These are phyloP conservation scores for Coniella lustricola DNA, from an alignment of 2,329 filamentous ascomycete species.

Conservation along the genomic window DNA sequence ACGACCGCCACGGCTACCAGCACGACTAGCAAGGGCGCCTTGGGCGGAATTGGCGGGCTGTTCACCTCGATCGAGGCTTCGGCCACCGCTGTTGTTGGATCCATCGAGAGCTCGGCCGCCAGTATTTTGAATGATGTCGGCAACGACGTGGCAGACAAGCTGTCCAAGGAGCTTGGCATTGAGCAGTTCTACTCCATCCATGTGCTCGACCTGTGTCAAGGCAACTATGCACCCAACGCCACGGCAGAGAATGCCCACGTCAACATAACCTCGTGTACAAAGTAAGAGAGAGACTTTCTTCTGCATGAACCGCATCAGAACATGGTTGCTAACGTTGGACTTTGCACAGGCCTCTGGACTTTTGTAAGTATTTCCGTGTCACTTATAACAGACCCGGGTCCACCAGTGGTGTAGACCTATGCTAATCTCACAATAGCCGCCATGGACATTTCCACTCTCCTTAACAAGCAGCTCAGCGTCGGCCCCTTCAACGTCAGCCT, in stretches of 20 bases:
- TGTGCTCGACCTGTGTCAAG: constrained; percentile 25
- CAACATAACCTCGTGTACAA: constrained; percentile 22
- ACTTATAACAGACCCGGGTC: too few species aligned
- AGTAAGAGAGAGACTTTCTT: constrained; percentile 16
- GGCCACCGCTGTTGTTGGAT: constrained; percentile 16
- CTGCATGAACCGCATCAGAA: neutral
- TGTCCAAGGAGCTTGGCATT: constrained; percentile 26
- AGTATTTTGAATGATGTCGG: constrained; percentile 23
- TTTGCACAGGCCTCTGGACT: constrained; percentile 15
- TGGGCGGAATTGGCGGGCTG: constrained; percentile 16
- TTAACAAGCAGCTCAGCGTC: constrained; percentile 39
- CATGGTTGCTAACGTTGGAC: neutral
- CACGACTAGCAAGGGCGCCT: constrained; percentile 15
- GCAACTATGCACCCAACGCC: constrained; percentile 23
- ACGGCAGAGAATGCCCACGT: constrained; percentile 18
- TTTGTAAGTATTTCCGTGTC: constrained; percentile 15
- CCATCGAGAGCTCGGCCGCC: constrained; percentile 20
- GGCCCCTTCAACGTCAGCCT: constrained; percentile 39
- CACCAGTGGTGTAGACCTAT: too few species aligned
- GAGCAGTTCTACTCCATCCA: constrained; percentile 29
- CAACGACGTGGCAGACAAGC: constrained; percentile 24
- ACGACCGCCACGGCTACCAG: constrained; percentile 19
- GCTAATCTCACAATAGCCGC: constrained; percentile 2
- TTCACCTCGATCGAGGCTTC: constrained; percentile 7
- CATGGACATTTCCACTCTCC: constrained; percentile 40